phyloP scores from a whole-genome alignment of 306 rosid species.

The Malus orientalis region DNA sequence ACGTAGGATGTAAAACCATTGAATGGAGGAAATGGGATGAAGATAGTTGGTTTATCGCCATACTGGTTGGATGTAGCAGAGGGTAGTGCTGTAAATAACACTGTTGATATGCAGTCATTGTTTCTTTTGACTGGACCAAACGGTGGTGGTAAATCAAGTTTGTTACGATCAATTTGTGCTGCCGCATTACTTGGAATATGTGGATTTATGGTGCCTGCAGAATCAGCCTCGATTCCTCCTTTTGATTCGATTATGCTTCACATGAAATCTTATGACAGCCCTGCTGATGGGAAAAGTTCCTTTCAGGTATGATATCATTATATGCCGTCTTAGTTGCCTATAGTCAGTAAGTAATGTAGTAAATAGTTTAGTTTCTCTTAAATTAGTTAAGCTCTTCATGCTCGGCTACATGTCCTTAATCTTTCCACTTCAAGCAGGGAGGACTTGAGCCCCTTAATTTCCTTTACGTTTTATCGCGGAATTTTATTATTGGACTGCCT shows the following conservation, averaged over 20 bases:
- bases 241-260: slow-evolving; percentile 86
- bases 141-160: slow-evolving; percentile 98
- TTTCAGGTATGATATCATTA: slow-evolving; percentile 68
- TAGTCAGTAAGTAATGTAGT: neutral
- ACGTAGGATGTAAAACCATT: slow-evolving; percentile 42
- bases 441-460: neutral
- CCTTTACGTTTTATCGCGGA: neutral
- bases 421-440: neutral
- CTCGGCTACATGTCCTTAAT: neutral
- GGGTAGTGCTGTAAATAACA: slow-evolving; percentile 78
- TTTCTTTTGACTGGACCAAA: slow-evolving; percentile 95
- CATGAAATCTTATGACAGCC: slow-evolving; percentile 96
- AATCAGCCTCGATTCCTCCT: slow-evolving; percentile 75
- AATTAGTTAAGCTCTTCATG: neutral
- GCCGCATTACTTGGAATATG: slow-evolving; percentile 85
- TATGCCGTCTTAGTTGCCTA: neutral
- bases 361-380: neutral
- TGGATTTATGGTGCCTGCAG: slow-evolving; percentile 92
- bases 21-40: slow-evolving; percentile 43
- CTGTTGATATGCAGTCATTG: slow-evolving; percentile 78
- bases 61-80: slow-evolving; percentile 79
- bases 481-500: neutral
- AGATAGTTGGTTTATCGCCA: slow-evolving; percentile 71
- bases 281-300: slow-evolving; percentile 94
- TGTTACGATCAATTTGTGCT: slow-evolving; percentile 89